Conservation (phyloP, 371 early-diverging fungal species). For the Haplosporangium sp. region DNA sequence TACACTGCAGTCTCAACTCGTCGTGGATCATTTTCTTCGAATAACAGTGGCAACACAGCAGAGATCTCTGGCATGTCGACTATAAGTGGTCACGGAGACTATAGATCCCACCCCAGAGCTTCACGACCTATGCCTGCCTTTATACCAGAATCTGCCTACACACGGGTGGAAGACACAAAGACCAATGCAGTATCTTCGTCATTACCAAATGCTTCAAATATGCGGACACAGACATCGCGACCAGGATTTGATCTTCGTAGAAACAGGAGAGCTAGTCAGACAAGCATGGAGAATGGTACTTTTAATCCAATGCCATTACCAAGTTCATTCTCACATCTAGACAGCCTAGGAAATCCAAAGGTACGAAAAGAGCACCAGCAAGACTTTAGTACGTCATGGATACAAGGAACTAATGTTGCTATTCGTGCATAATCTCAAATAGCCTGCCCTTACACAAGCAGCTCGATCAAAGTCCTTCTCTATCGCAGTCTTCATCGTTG, state of each 20-base stretch:
- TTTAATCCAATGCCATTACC: conserved; percentile 76
- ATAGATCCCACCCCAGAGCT: conserved; percentile 34
- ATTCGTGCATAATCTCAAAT: neutral
- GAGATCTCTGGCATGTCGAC: conserved; percentile 68
- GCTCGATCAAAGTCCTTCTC: conserved; percentile 70
- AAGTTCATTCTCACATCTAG: conserved; percentile 55
- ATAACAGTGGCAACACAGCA: conserved; percentile 56
- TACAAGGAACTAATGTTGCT: neutral
- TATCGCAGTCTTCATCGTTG: conserved; percentile 68
- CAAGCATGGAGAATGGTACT: conserved; percentile 72
- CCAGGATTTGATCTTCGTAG: conserved; percentile 62
- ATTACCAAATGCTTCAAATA: conserved; percentile 40
- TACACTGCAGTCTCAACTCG: conserved; percentile 53
- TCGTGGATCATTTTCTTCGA: conserved; percentile 70
- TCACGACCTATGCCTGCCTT: conserved; percentile 51
- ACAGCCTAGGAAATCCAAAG: conserved; percentile 48
- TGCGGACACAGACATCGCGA: conserved; percentile 39
- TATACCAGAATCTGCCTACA: conserved; percentile 51
- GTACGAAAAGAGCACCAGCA: neutral
- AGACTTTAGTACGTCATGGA: neutral
- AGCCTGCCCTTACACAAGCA: conserved; percentile 59
- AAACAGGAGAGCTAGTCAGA: conserved; percentile 67
- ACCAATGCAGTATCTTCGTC: conserved; percentile 54
- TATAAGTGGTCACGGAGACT: conserved; percentile 49
- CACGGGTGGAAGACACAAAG: conserved; percentile 16